A percentile compares a stretch with the other conserved stretches of the same genome.
Conservation (phyloP, 148 eudicot genomes). For the Chenopodium album region DNA sequence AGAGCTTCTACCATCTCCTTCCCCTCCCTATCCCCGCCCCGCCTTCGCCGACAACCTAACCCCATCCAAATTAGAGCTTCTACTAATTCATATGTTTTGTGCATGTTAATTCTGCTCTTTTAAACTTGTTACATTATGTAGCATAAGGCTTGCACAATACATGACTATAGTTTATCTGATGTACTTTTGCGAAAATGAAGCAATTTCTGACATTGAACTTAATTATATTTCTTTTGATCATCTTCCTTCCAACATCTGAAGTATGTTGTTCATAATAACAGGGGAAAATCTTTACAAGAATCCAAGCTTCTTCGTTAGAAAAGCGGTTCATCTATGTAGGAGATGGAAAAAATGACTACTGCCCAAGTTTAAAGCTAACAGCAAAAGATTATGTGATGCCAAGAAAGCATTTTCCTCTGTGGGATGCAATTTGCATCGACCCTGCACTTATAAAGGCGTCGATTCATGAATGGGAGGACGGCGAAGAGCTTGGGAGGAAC, state of each 20-base stretch:
- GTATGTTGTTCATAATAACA: conserved; percentile 6
- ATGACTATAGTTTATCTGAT: too few relatives aligned
- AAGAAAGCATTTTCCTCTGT: conserved; percentile 30
- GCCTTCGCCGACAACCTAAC: too few relatives aligned
- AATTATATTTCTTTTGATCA: neutral
- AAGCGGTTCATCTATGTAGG: conserved; percentile 29
- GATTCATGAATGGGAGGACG: conserved; percentile 29
- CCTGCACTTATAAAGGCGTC: conserved; percentile 13
- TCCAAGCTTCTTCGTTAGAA: conserved; percentile 13
- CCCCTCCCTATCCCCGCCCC: too few relatives aligned
- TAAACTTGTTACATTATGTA: too few relatives aligned
- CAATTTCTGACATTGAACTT: neutral
- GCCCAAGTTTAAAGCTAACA: conserved; percentile 25
- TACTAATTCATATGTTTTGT: too few relatives aligned
- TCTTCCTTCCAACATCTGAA: neutral
- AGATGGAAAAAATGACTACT: conserved; percentile 30
- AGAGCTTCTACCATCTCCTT: too few relatives aligned
- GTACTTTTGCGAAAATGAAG: neutral
- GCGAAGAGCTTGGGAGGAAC: conserved; percentile 18
- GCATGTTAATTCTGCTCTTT: too few relatives aligned
- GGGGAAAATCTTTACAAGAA: conserved; percentile 24
- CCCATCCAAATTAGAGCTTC: too few relatives aligned
- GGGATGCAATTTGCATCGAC: conserved; percentile 25
- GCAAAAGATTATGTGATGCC: conserved; percentile 31
- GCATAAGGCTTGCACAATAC: too few relatives aligned